phyloP scores from a whole-genome alignment of 2,329 filamentous ascomycete genomes.

The Trichophaea hybrida region DNA sequence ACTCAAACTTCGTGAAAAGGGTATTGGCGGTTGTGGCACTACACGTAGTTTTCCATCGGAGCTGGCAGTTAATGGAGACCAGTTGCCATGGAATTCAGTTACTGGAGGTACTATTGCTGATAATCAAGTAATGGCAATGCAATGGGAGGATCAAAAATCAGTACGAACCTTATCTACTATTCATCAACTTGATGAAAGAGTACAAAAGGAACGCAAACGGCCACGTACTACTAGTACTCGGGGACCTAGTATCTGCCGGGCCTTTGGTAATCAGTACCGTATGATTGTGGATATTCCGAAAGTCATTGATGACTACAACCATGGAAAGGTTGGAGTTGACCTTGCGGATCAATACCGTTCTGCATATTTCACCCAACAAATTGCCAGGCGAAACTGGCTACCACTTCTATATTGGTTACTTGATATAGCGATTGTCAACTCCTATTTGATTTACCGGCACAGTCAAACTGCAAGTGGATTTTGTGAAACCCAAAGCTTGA shows the following conservation, averaged over 20 bases:
- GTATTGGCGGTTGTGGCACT: not conserved
- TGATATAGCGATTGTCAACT: not conserved
- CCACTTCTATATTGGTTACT: slow-evolving; percentile 3
- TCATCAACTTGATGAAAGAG: not conserved
- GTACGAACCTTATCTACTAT: not conserved
- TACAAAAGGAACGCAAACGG: not conserved
- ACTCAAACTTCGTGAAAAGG: not conserved
- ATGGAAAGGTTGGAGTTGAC: slow-evolving; percentile 7
- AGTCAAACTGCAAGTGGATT: too few species aligned
- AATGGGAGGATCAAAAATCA: not conserved
- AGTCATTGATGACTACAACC: slow-evolving; percentile 6
- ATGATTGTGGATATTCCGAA: not conserved
- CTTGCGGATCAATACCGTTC: slow-evolving; percentile 6
- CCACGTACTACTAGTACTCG: not conserved
- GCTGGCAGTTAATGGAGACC: not conserved
- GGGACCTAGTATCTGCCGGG: not conserved
- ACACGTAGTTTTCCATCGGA: not conserved
- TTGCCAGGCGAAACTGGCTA: slow-evolving; percentile 8
- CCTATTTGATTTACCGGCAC: too few species aligned
- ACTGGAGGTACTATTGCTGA: not conserved
- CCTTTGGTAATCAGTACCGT: not conserved
- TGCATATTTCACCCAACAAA: slow-evolving; percentile 5
- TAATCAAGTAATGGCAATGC: not conserved
- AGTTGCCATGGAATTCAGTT: not conserved
- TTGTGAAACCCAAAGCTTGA: too few species aligned